These are phyloP conservation scores for Purpureocillium takamizusanense DNA, from an alignment of 2,329 filamentous ascomycete genomes.

Conservation along the genomic window DNA sequence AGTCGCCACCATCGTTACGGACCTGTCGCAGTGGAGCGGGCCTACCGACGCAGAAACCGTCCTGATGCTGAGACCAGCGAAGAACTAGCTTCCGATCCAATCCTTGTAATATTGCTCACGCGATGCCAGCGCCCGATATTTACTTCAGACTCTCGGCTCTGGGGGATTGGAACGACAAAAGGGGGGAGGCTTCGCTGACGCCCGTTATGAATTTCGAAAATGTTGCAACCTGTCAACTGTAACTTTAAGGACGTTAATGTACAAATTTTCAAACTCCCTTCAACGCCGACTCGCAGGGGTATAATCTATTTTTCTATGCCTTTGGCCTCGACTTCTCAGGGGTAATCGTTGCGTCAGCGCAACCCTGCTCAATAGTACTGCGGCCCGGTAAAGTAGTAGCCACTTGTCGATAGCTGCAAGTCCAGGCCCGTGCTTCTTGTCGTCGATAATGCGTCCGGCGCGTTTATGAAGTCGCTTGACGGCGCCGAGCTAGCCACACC, in stretches of 20 bases:
- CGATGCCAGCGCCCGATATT: too few relatives aligned
- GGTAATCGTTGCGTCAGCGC: too few relatives aligned
- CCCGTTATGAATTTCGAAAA: too few relatives aligned
- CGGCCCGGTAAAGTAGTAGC: slow-evolving; percentile 9
- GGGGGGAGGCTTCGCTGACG: too few relatives aligned
- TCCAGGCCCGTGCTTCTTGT: slow-evolving; percentile 8
- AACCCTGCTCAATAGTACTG: neutral
- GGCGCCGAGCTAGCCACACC: slow-evolving; percentile 4
- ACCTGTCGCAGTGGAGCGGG: slow-evolving; percentile 20
- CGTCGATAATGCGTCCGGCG: slow-evolving; percentile 6
- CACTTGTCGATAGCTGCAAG: slow-evolving; percentile 8
- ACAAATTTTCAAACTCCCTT: too few relatives aligned
- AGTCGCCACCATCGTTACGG: slow-evolving; percentile 14
- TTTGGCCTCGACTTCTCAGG: neutral
- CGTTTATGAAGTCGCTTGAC: slow-evolving; percentile 5
- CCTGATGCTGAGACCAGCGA: slow-evolving; percentile 15
- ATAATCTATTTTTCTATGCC: neutral
- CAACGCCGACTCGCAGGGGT: neutral
- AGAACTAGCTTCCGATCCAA: too few relatives aligned
- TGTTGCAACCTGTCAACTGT: too few relatives aligned
- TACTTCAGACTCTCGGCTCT: too few relatives aligned
- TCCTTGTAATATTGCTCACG: too few relatives aligned
- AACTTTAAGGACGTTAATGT: too few relatives aligned
- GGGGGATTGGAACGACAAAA: too few relatives aligned
- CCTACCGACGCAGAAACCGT: slow-evolving; percentile 9